Evolutionary conservation across 768 basidiomycete species (phyloP).

Genomic region (Lepiota subincarnata): DNA sequence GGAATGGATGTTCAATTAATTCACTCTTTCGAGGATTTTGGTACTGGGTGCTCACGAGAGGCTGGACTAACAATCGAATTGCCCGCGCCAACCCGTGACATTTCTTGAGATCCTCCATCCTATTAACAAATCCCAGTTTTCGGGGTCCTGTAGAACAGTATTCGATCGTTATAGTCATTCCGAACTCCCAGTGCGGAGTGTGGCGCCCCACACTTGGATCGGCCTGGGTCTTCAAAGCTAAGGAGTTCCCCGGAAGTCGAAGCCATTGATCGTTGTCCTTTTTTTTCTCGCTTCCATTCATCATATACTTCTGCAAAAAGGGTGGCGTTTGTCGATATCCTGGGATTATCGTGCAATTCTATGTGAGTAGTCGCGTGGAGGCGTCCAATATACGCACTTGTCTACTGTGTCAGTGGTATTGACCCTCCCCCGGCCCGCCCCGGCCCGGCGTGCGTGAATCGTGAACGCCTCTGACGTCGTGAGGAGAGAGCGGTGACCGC

Average conservation of each 20-base stretch:
- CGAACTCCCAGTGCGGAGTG: conserved; percentile 21
- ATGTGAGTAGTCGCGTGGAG: neutral
- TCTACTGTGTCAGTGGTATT: conserved; percentile 12
- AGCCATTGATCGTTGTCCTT: conserved; percentile 15
- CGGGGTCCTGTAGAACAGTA: neutral
- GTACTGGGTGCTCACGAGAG: conserved; percentile 9
- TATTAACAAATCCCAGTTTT: neutral
- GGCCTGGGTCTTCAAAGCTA: neutral
- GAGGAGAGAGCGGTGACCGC: too few species aligned
- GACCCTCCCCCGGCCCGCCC: too few species aligned
- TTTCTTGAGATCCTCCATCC: conserved; percentile 5
- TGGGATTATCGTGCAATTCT: neutral
- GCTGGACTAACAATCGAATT: conserved; percentile 10
- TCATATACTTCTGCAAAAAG: conserved; percentile 9
- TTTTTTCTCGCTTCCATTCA: conserved; percentile 14
- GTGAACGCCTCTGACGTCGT: too few species aligned
- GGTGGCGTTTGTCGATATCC: conserved; percentile 3
- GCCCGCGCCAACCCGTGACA: neutral
- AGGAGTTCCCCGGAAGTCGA: conserved; percentile 14
- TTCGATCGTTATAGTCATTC: neutral
- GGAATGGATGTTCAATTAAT: neutral
- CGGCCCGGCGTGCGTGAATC: too few species aligned
- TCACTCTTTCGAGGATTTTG: neutral
- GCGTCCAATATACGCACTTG: neutral
- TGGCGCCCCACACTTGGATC: conserved; percentile 21